phyloP scores from a whole-genome alignment of 2,329 filamentous ascomycete species.

The Colletotrichum tropicale region DNA sequence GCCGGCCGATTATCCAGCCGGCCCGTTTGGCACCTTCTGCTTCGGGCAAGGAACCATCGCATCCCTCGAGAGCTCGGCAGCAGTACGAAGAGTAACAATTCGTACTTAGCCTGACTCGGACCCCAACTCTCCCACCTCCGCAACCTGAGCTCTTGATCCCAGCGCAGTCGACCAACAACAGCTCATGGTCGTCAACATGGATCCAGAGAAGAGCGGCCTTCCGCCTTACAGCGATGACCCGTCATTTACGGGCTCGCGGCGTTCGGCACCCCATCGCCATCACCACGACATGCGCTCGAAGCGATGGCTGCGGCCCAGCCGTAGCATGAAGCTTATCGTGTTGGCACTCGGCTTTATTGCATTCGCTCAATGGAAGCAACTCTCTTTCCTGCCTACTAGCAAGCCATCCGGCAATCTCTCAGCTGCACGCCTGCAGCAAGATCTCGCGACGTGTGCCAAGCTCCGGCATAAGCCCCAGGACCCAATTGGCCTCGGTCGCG shows the following conservation, averaged over 20 bases:
- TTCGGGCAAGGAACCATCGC: slow-evolving; percentile 8
- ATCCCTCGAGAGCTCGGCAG: background rate
- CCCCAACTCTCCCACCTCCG: background rate
- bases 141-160: background rate
- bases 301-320: slow-evolving; percentile 12
- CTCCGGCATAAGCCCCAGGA: slow-evolving; percentile 60
- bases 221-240: slow-evolving; percentile 48
- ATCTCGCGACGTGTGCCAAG: slow-evolving; percentile 60
- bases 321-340: slow-evolving; percentile 34
- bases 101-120: background rate
- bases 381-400: slow-evolving; percentile 21
- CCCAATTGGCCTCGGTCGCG: slow-evolving; percentile 59
- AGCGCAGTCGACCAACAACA: background rate
- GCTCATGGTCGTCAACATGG: background rate
- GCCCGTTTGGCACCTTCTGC: slow-evolving; percentile 12
- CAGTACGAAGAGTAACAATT: background rate
- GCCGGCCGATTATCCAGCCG: slow-evolving; percentile 13
- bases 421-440: slow-evolving; percentile 53
- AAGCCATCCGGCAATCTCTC: slow-evolving; percentile 46
- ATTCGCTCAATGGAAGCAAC: slow-evolving; percentile 53
- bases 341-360: slow-evolving; percentile 55
- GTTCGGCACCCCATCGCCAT: background rate
- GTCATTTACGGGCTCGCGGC: slow-evolving; percentile 22
- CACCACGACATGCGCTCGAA: background rate
- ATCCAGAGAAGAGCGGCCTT: slow-evolving; percentile 44